Evolutionary conservation across 345 rosid genomes (phyloP).

Genomic region (Carallia pectinifolia): DNA sequence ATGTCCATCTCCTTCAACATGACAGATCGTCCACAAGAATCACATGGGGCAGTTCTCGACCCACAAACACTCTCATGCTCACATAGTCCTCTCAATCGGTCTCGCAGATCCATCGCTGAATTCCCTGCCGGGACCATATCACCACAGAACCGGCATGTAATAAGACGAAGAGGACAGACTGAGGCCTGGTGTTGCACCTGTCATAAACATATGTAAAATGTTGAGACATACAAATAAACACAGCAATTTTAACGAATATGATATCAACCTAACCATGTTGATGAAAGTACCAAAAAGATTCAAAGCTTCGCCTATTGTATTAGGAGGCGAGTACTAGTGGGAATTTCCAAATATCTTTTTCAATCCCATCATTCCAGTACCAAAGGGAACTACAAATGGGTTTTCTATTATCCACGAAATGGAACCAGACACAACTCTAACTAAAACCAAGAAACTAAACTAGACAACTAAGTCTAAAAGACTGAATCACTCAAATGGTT

Average conservation of each 20-base stretch:
- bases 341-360: no score
- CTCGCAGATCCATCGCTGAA: constrained; percentile 63
- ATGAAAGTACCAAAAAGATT: neutral
- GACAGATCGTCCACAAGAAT: constrained; percentile 90
- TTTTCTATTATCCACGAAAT: no score
- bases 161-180: constrained; percentile 62
- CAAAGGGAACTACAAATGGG: no score
- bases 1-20: constrained; percentile 98
- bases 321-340: no score
- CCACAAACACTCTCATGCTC: constrained; percentile 96
- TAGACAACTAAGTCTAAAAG: no score
- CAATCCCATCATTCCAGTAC: neutral
- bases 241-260: no score
- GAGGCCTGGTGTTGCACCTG: constrained; percentile 87
- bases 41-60: constrained; percentile 90
- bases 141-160: constrained; percentile 84
- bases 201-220: neutral
- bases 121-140: constrained; percentile 92
- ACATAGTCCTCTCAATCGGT: constrained; percentile 77
- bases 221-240: neutral
- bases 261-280: neutral
- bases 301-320: no score
- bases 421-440: neutral
- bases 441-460: neutral
- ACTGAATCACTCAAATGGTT: no score